A percentile compares a stretch with the other conserved stretches of the same genome.
Conservation (phyloP, 441 rosid species). For the Corymbia calophylla region DNA sequence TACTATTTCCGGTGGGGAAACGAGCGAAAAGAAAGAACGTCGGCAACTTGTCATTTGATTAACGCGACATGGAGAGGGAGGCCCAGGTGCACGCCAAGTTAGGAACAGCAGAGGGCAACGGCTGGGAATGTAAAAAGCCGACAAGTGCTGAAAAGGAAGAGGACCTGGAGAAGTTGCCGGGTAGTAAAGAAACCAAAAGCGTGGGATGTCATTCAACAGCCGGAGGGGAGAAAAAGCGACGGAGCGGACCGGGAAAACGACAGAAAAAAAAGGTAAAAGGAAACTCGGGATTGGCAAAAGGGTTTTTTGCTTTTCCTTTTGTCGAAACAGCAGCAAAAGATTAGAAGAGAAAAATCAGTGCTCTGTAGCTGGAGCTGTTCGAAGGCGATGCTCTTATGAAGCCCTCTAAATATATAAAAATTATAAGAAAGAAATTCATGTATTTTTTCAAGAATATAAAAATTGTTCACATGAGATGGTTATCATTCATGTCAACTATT, state of each 20-base stretch:
- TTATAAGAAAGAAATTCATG: too few species aligned
- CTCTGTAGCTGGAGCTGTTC: background rate
- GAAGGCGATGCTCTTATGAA: background rate
- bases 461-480: accelerated
- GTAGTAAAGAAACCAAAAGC: background rate
- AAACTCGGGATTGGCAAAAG: background rate
- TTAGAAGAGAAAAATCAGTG: background rate
- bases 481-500: accelerated
- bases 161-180: background rate
- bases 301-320: background rate
- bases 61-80: too few species aligned
- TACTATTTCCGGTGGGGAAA: background rate
- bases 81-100: background rate
- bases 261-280: background rate
- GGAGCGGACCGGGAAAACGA: background rate
- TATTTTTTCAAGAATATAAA: too few species aligned
- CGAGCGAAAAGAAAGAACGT: background rate
- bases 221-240: background rate
- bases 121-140: background rate
- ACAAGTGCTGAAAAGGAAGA: background rate
- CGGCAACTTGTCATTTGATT: too few species aligned
- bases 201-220: constrained; percentile 8
- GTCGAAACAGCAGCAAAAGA: background rate
- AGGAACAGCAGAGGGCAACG: background rate
- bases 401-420: background rate